phyloP scores from a whole-genome alignment of 257 asterid species.

The Solanum okadae region DNA sequence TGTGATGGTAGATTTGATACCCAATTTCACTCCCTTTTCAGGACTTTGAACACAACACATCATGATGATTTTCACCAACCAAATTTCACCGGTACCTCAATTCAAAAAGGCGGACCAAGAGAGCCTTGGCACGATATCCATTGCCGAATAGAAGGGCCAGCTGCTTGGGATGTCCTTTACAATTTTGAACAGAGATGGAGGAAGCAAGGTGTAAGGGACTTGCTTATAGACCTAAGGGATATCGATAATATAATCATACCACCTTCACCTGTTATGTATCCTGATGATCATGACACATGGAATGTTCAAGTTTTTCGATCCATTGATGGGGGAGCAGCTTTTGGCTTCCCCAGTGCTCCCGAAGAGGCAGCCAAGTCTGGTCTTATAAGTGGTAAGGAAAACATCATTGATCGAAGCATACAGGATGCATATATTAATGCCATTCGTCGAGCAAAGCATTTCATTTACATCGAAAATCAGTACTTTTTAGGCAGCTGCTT shows the following conservation, averaged over 20 bases:
- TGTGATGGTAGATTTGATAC: neutral
- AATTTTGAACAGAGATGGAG: neutral
- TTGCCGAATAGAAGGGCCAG: constrained; percentile 5
- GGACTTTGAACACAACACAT: neutral
- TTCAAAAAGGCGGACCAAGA: constrained; percentile 4
- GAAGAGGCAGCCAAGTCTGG: neutral
- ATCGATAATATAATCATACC: neutral
- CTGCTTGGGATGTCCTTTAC: neutral
- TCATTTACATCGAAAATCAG: constrained; percentile 6
- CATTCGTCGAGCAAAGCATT: constrained; percentile 8
- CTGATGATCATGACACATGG: constrained; percentile 3
- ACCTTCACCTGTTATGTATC: constrained; percentile 4
- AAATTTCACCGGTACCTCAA: constrained; percentile 1
- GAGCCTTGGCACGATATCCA: constrained; percentile 14
- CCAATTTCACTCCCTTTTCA: neutral
- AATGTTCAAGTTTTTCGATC: constrained; percentile 5
- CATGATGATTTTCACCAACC: constrained; percentile 3
- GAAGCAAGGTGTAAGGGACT: neutral
- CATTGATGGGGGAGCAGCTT: constrained; percentile 9
- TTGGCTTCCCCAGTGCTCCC: neutral
- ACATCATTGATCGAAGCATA: constrained; percentile 6
- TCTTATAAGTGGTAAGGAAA: constrained; percentile 3
- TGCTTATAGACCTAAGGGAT: neutral
- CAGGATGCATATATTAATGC: constrained; percentile 9
- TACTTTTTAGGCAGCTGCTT: constrained; percentile 6